Conservation (phyloP, 2,329 filamentous ascomycete genomes). For the Sphaerulina populicola region DNA sequence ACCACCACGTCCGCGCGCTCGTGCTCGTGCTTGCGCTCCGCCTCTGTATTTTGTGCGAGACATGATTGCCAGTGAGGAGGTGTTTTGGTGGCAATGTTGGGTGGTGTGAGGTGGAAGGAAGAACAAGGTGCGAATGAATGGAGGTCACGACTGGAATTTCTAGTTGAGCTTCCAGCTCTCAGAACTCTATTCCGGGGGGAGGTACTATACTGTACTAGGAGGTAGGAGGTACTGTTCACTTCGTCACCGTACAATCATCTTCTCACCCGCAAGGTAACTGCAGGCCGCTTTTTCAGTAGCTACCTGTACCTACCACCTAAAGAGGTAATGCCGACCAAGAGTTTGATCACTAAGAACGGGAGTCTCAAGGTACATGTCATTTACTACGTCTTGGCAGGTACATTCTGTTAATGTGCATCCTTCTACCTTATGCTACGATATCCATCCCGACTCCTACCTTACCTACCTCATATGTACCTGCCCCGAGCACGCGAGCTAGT, state of each 20-base stretch:
- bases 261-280: too few relatives aligned
- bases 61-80: slow-evolving; percentile 14
- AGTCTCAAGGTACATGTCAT: too few relatives aligned
- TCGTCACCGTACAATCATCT: too few relatives aligned
- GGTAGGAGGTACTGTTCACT: too few relatives aligned
- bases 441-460: neutral
- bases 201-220: too few relatives aligned
- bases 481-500: neutral
- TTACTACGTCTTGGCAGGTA: too few relatives aligned
- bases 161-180: neutral
- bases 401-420: neutral
- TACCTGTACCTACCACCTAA: too few relatives aligned
- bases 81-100: neutral
- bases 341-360: too few relatives aligned
- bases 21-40: slow-evolving; percentile 20
- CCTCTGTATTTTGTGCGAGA: slow-evolving; percentile 20
- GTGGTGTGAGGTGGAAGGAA: neutral
- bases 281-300: too few relatives aligned
- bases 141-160: too few relatives aligned
- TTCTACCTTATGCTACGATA: neutral
- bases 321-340: too few relatives aligned
- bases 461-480: too few relatives aligned
- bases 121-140: neutral
- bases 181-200: neutral
- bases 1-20: slow-evolving; percentile 14